Evolutionary conservation across 495 filamentous ascomycete species (phyloP), one percentile per base, ranked within the genome.

Genomic region (Aspergillus bridgeri): DNA sequence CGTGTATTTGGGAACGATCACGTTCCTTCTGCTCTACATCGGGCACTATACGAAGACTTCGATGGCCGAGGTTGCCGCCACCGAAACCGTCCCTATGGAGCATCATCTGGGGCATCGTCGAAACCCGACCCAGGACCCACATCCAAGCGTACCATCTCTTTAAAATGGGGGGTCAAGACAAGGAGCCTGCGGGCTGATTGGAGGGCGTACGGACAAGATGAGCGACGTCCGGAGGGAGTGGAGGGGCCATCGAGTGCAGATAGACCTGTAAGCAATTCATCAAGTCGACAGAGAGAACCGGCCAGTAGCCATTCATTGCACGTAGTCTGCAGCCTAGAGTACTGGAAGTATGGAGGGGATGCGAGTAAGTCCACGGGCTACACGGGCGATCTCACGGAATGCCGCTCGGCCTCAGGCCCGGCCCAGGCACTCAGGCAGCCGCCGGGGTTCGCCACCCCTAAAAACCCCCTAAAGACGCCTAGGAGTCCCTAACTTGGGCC

Each of bases 1-100:
- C 11, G 78, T 83, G 24, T 89, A 89, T 52, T 76, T 85, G 56
- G 82, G 84, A 13, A 72, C 90, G 6, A 78, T 77, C 3, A 73
- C 86, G 57, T 87, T 86, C 61, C 64, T 75, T 13, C 33, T 70
- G 21, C 70, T 89, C 20, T 67, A 67, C 42, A 42, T 56, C n/a
- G 60, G 61, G 15, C 65, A 67, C 23, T 56, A 42, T 22, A 13
- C 58, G 18, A 23, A 43, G 19, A 20, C 54, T 21, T 24, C 24
- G 3, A 48, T 55, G 6, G 38, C 33, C 15, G 33, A 43, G 21
- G 33, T 38, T 15, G 7, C 33, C 9, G 33, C 33, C 33, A 15
- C 9, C 33, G 33, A 38, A 15, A 38, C 33, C 33, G 7, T 47
- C 17, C 7, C 44, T 18, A 23, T 47, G 44, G 44, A 59, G 21